Conservation (phyloP, 441 rosid species). For the Adansonia madagascariensis region DNA sequence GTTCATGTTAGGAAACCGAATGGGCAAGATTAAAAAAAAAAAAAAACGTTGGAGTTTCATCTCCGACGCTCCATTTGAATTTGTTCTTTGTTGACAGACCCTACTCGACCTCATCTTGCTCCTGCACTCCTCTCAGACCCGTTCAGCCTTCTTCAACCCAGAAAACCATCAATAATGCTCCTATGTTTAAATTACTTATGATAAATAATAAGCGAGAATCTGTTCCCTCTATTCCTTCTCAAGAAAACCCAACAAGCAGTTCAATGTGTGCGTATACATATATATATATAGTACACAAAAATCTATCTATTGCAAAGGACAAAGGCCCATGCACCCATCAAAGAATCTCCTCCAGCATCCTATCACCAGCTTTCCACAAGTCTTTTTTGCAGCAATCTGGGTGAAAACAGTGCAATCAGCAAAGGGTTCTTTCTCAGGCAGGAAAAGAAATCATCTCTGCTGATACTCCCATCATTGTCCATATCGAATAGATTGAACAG, state of each 20-base stretch:
- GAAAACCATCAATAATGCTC: not conserved
- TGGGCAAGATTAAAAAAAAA: not conserved
- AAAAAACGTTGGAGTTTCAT: too few species aligned
- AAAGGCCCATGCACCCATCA: slow-evolving; percentile 24
- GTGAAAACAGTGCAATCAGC: slow-evolving; percentile 63
- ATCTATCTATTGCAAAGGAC: not conserved
- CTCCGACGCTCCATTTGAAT: too few species aligned
- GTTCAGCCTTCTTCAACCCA: too few species aligned
- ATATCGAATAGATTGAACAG: slow-evolving; percentile 56
- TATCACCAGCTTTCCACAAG: slow-evolving; percentile 28
- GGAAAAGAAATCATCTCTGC: slow-evolving; percentile 51
- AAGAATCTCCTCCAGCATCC: slow-evolving; percentile 40
- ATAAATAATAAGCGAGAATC: not conserved
- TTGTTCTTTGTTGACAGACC: too few species aligned
- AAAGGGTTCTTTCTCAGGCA: slow-evolving; percentile 73
- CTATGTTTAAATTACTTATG: not conserved
- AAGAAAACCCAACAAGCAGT: too few species aligned
- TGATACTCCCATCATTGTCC: slow-evolving; percentile 55
- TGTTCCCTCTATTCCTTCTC: not conserved
- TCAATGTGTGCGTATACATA: too few species aligned
- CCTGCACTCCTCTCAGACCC: too few species aligned
- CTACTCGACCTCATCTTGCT: too few species aligned
- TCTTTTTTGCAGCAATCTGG: slow-evolving; percentile 36
- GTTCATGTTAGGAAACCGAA: not conserved
- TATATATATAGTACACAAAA: not conserved